phyloP scores from a whole-genome alignment of 495 filamentous ascomycete species.

The Penicillium angulare region DNA sequence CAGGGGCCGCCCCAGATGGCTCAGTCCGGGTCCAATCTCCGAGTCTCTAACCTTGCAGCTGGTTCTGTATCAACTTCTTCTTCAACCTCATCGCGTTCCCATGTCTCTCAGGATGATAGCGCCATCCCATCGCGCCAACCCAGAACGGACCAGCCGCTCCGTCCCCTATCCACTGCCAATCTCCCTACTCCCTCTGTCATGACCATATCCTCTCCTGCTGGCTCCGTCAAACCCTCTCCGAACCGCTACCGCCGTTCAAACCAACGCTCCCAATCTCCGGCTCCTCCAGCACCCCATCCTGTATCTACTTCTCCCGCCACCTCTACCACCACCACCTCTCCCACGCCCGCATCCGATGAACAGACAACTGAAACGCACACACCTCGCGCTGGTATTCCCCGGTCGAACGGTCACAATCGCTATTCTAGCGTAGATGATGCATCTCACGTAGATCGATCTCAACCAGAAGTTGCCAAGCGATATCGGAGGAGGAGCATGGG shows the following conservation, averaged over 20 bases:
- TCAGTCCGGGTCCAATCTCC: constrained; percentile 37
- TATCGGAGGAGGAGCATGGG: constrained; percentile 83
- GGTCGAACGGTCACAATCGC: constrained; percentile 32
- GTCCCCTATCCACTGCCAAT: constrained; percentile 54
- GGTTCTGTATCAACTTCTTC: constrained; percentile 60
- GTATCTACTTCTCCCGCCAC: background rate
- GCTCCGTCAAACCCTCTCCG: constrained; percentile 56
- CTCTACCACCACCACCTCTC: constrained; percentile 26
- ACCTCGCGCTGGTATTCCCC: constrained; percentile 9
- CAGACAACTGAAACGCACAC: constrained; percentile 3
- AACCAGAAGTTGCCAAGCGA: constrained; percentile 66
- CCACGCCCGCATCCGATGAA: constrained; percentile 20
- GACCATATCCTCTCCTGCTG: constrained; percentile 46
- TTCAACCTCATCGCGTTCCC: constrained; percentile 40
- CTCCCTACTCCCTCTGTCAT: constrained; percentile 44
- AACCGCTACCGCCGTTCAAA: constrained; percentile 65
- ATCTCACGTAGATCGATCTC: constrained; percentile 35
- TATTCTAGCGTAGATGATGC: constrained; percentile 56
- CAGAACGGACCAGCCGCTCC: constrained; percentile 36
- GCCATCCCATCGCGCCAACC: constrained; percentile 43
- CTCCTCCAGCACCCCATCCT: constrained; percentile 29
- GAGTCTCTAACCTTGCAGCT: constrained; percentile 57
- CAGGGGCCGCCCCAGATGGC: constrained; percentile 45
- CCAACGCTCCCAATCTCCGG: constrained; percentile 45
- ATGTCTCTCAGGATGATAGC: constrained; percentile 49